phyloP scores from a whole-genome alignment of 768 basidiomycete species.

The Podaxis sp. region DNA sequence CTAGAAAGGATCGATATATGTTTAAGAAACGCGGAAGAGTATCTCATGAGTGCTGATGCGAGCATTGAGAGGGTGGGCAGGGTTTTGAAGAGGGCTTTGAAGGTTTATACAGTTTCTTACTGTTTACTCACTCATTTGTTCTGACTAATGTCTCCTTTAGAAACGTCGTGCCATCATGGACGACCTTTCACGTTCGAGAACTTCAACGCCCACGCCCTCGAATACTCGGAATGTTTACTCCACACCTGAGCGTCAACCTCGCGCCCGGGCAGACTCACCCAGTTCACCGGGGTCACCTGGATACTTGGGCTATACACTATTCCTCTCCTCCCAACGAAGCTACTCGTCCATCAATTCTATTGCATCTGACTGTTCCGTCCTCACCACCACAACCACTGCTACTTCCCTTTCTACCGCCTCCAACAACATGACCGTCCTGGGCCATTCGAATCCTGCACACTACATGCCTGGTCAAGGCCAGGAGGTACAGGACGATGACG shows the following conservation, averaged over 20 bases:
- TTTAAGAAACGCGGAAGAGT: slow-evolving; percentile 12
- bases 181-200: slow-evolving; percentile 10
- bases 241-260: background rate
- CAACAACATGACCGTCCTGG: background rate
- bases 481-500: slow-evolving; percentile 53
- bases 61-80: slow-evolving; percentile 39
- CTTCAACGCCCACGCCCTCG: slow-evolving; percentile 9
- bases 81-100: slow-evolving; percentile 53
- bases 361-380: slow-evolving; percentile 40
- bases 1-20: slow-evolving; percentile 46
- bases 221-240: background rate
- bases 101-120: slow-evolving; percentile 35
- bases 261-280: background rate
- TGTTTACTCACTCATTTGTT: background rate
- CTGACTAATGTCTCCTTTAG: slow-evolving; percentile 28
- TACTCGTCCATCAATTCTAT: slow-evolving; percentile 42
- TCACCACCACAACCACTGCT: slow-evolving; percentile 41
- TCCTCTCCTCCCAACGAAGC: slow-evolving; percentile 38
- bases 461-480: background rate
- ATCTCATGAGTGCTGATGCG: slow-evolving; percentile 5
- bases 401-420: background rate
- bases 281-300: slow-evolving; percentile 24
- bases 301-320: slow-evolving; percentile 28
- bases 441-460: background rate
- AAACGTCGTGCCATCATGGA: slow-evolving; percentile 49